phyloP scores from a whole-genome alignment of 257 asterid genomes.

The Fraxinus americana region DNA sequence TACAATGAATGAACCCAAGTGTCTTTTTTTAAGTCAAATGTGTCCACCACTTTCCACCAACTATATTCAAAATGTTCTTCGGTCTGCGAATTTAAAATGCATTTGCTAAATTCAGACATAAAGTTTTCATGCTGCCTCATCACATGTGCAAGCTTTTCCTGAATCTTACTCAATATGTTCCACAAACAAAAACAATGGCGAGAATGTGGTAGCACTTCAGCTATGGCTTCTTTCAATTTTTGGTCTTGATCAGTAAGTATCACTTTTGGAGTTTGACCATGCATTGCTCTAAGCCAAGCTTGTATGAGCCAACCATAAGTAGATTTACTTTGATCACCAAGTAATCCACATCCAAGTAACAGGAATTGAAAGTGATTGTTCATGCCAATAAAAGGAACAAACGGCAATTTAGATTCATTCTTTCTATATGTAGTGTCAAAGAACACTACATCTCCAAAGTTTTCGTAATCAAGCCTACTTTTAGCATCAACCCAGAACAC shows the following conservation, averaged over 20 bases:
- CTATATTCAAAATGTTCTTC: conserved; percentile 47
- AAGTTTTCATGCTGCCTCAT: conserved; percentile 43
- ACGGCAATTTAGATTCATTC: conserved; percentile 44
- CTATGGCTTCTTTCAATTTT: conserved; percentile 43
- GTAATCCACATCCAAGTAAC: conserved; percentile 49
- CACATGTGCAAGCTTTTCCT: conserved; percentile 45
- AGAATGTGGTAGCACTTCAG: conserved; percentile 48
- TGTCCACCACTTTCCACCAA: conserved; percentile 48
- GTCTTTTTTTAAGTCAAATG: conserved; percentile 47
- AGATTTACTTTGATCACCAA: conserved; percentile 48
- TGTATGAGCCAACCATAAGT: conserved; percentile 51
- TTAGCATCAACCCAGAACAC: conserved; percentile 58
- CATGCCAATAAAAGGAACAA: conserved; percentile 56
- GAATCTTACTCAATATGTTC: conserved; percentile 48
- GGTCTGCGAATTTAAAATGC: conserved; percentile 49
- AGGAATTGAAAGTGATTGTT: conserved; percentile 48
- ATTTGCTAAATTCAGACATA: conserved; percentile 37
- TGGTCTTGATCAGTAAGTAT: conserved; percentile 54
- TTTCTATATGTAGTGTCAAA: conserved; percentile 39
- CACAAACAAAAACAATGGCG: conserved; percentile 55
- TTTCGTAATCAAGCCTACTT: conserved; percentile 41
- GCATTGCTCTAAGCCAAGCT: conserved; percentile 54
- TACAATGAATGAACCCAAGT: conserved; percentile 44
- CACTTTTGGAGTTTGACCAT: conserved; percentile 56
- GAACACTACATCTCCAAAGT: conserved; percentile 51